Base-by-base conservation (phyloP, 257 asterid genomes). In the Plectranthus barbatus region DNA sequence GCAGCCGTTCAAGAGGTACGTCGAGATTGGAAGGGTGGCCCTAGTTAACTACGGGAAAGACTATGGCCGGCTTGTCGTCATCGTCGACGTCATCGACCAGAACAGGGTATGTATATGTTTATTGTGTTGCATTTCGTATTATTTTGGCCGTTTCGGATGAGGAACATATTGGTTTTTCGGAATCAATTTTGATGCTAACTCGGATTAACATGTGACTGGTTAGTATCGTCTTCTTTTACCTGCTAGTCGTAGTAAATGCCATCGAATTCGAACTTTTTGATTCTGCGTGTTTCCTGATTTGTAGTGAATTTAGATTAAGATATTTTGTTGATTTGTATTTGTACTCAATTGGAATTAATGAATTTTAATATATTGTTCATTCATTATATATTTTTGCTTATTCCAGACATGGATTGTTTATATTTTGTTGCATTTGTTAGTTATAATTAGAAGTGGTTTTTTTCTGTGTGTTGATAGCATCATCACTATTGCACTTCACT, bases 1-100 rank as follows among this genome's bases (percentile, higher is more conserved):
- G 47, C 64, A 80, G 88, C 88, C 91, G 79, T 84, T 84, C 86
- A 84, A 84, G 86, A 84, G 91, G 78, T 84, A 72, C 49, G 86
- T 84, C 15, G 91, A 81, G 81, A 81, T 84, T 76, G 91, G 91
- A 55, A 76, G 91, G 64, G 91, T 84, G 15, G 91, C 80, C 18
- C 88, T 84, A 17, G 84, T 84, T 61, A 84, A 84, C 79, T 84
- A 70, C 71, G 91, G 91, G 2, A 71, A 84, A 69, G 91, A 84
- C 40, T 81, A 84, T 51, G 88, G 88, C 5, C 73, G 57, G 74
- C 88, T 81, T 19, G 91, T 81, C 14, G 88, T 84, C 75, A 84
- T 81, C 23, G 86, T 84, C 29, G 88, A 84, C 57, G 86, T 84
- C 29, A 81, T 76, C 41, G 80, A 78, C 70, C 83, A 76, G 73